Base-by-base conservation (phyloP, 495 filamentous ascomycete genomes). In the Aspergillus taichungensis region DNA sequence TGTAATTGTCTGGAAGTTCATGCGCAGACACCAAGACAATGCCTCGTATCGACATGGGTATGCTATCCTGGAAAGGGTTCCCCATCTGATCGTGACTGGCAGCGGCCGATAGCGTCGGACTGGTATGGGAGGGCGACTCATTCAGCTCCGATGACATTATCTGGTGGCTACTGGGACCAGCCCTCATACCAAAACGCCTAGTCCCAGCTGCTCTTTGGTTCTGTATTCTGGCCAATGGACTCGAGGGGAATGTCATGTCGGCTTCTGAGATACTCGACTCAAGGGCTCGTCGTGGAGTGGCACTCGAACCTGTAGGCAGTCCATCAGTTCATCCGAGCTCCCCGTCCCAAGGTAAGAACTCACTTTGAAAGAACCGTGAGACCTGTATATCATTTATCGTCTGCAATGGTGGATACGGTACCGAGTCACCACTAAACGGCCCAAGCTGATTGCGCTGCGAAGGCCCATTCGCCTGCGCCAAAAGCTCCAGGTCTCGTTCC, bases 1-100 rank as follows among this genome's bases (percentile, higher is more conserved):
- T 78, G 49, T 92, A 81, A 18, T 76, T 80, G 56, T 95, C 87
- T 3, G 91, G 88, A 5, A 98, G 64, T 6, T 78, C 69, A 45
- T 80, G 71, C 9, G 83, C 73, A n/a, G 81, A 78, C 27, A 96
- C 65, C 5, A 98, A 78, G 12, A 73, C 69, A 43, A 94, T 84
- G 0, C 85, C 87, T 53, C 84, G 78, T 13, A 77, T 73, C 4
- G 63, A 63, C 3, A 55, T 39, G 8, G 62, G 65, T 7, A 67
- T 57, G 4, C 18, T 24, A 9, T 67, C 48, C 29, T 51, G 38
- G 24, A 64, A 67, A 4, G 47, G 49, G 5, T 37, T 35, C 9
- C 18, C 18, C 18, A 14, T 45, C 13, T 44, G 45, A 10, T 32
- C 12, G 27, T 13, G 36, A 27, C 24, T 13, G 5, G 24, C 27